A percentile compares a stretch with the other conserved stretches of the same genome.
Conservation (phyloP, 2,329 filamentous ascomycete genomes). For the Scopulariopsis brevicaulis region DNA sequence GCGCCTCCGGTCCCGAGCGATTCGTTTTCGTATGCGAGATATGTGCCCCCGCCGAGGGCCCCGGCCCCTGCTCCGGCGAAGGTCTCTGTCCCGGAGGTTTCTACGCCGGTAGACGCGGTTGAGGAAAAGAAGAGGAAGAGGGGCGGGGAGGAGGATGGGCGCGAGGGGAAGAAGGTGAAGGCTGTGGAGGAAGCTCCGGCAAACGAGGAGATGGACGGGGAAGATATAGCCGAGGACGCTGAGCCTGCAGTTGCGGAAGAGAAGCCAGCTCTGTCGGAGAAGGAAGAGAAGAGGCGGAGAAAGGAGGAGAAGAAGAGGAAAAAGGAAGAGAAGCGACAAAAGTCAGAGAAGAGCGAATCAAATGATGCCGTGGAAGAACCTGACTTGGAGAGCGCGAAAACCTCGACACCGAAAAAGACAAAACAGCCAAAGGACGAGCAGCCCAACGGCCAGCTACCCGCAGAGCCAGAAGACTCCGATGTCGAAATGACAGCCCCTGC, state of each 20-base stretch:
- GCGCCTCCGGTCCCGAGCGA: conserved; percentile 1
- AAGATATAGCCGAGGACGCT: conserved; percentile 8
- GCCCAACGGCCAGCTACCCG: not conserved
- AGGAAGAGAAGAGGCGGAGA: conserved; percentile 7
- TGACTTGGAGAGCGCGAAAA: not conserved
- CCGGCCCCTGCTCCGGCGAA: not conserved
- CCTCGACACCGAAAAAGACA: not conserved
- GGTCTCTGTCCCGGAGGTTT: not conserved
- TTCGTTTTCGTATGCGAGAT: conserved; percentile 23
- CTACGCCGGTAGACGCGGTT: conserved; percentile 4
- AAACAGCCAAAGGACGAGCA: not conserved
- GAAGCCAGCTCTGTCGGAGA: conserved; percentile 7
- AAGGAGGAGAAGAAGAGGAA: conserved; percentile 8
- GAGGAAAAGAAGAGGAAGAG: conserved; percentile 14
- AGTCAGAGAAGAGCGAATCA: not conserved
- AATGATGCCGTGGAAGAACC: not conserved
- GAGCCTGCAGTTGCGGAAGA: conserved; percentile 2
- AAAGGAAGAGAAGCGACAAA: conserved; percentile 5
- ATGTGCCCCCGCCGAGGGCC: conserved; percentile 23
- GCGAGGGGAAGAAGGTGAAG: conserved; percentile 18
- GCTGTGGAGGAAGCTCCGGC: conserved; percentile 5
- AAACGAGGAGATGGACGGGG: conserved; percentile 8
- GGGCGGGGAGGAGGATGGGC: conserved; percentile 10
- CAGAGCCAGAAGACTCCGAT: not conserved
- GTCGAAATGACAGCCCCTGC: not conserved